Base-by-base conservation (phyloP, 192 early-diverging fungal genomes). In the Backusella mclennaniae region DNA sequence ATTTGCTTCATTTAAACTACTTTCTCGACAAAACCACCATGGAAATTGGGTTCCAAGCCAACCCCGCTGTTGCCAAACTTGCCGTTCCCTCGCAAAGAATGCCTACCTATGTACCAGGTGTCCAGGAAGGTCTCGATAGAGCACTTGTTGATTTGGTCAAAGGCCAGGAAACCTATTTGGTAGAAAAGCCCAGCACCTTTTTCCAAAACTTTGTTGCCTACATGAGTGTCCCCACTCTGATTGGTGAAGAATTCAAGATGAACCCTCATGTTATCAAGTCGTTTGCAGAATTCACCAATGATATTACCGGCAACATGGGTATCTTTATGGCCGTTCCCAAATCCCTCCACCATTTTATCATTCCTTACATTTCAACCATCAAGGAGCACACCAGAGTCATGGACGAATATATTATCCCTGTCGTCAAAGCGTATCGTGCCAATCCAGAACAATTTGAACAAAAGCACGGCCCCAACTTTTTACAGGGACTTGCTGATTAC, bases 121-220 rank as follows among this genome's bases (percentile, higher is more conserved):
- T 79, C 31, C 52, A 68, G 23, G 33, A 66, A 17, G 78, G 78
- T 33, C 14, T 75, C 14, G 36, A 68, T 1, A 66, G 69, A 1
- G 73, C 52, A 1, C 11, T 70, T 23, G 41, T 38, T 11, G 73
- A 75, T 11, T 15, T 69, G 17, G 23, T 76, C 6, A 38, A 35
- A 11, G 68, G 35, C 11, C 11, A 46, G n/a, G 67, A 69, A 2
- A 36, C 36, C 17, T n/a, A 23, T 38, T 41, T 33, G 11, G 29
- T 79, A 35, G 0, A 29, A 0, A n/a, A 75, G 11, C 53, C 69
- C 19, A 35, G 29, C 15, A 2, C 8, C 6, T 74, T 79, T 26
- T 69, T 79, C 11, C 78, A 79, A 46, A 29, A 66, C 2, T 35
- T 79, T n/a, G 73, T 79, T 23, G 78, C 78, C 14, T 75, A 75